Percentiles rank a stretch among this genome's conserved stretches.
phyloP scores from a whole-genome alignment of 106 monocot genomes.

The Iris macrosiphon region DNA sequence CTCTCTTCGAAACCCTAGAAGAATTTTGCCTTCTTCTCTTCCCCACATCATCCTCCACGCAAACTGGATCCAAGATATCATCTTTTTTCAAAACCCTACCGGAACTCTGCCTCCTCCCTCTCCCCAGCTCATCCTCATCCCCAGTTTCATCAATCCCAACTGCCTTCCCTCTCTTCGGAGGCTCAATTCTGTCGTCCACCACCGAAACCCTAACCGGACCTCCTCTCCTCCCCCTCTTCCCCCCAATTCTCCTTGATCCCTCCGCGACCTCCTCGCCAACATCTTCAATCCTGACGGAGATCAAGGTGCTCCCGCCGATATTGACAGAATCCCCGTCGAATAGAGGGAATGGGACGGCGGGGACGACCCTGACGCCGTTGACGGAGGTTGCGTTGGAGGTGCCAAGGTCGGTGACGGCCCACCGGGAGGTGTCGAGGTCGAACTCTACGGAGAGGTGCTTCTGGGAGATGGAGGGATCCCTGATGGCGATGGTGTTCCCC shows the following conservation, averaged over 20 bases:
- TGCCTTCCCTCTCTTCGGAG: not conserved
- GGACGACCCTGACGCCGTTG: constrained; percentile 32
- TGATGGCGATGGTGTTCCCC: constrained; percentile 78
- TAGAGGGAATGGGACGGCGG: constrained; percentile 26
- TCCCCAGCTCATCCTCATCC: no score
- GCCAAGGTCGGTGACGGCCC: constrained; percentile 65
- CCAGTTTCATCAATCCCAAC: not conserved
- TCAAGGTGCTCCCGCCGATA: no score
- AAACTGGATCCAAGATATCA: no score
- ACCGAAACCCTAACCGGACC: no score
- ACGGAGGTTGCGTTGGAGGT: constrained; percentile 80
- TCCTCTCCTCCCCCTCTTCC: not conserved
- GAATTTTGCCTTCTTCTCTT: no score
- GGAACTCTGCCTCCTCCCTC: no score
- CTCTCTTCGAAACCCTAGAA: not conserved
- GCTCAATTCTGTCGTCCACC: no score
- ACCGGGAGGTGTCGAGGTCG: constrained; percentile 18
- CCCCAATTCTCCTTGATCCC: not conserved
- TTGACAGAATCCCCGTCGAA: constrained; percentile 53
- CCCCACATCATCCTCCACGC: no score
- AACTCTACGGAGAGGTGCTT: constrained; percentile 59
- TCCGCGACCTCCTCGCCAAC: not conserved
- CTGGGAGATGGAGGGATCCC: constrained; percentile 76
- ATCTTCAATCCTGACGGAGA: constrained; percentile 60
- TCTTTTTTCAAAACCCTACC: no score